These are phyloP conservation scores for Hanseniaspora hatyaiensis DNA, from an alignment of 805 yeast genomes.

Conservation along the genomic window DNA sequence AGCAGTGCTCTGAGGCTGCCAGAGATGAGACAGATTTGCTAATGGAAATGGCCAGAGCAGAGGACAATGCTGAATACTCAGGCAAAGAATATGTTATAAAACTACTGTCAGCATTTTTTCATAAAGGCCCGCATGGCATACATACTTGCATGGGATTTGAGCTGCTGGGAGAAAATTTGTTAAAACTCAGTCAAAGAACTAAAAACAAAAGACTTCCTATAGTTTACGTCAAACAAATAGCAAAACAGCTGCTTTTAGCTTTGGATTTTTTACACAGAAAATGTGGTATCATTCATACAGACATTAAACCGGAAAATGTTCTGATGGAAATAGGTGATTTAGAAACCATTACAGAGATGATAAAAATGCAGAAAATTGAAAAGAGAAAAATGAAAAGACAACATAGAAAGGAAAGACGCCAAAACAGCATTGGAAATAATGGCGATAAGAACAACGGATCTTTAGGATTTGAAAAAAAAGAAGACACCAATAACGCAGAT, in stretches of 20 bases:
- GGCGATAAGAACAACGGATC: neutral
- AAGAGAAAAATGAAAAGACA: slow-evolving; percentile 35
- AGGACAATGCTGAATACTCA: slow-evolving; percentile 1
- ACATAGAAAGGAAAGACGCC: slow-evolving; percentile 20
- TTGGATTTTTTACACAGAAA: slow-evolving; percentile 47
- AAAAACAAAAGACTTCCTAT: slow-evolving; percentile 71
- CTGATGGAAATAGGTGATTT: slow-evolving; percentile 74
- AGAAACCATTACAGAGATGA: slow-evolving; percentile 59
- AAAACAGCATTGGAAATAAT: neutral
- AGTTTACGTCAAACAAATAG: slow-evolving; percentile 64
- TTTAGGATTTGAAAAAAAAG: neutral
- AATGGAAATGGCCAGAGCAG: slow-evolving; percentile 47
- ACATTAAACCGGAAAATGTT: slow-evolving; percentile 68
- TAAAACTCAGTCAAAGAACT: slow-evolving; percentile 71
- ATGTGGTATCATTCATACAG: slow-evolving; percentile 63
- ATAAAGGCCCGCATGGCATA: slow-evolving; percentile 78
- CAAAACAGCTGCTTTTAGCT: slow-evolving; percentile 64
- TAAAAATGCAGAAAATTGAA: slow-evolving; percentile 47
- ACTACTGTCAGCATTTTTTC: slow-evolving; percentile 72
- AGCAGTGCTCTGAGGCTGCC: slow-evolving; percentile 86
- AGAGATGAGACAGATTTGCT: slow-evolving; percentile 80
- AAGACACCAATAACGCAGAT: neutral
- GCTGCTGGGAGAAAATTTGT: slow-evolving; percentile 84
- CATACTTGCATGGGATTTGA: slow-evolving; percentile 97
- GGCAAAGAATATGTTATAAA: slow-evolving; percentile 55